Base-by-base conservation (phyloP, 768 basidiomycete species). In the Paxillus rubicundulus region DNA sequence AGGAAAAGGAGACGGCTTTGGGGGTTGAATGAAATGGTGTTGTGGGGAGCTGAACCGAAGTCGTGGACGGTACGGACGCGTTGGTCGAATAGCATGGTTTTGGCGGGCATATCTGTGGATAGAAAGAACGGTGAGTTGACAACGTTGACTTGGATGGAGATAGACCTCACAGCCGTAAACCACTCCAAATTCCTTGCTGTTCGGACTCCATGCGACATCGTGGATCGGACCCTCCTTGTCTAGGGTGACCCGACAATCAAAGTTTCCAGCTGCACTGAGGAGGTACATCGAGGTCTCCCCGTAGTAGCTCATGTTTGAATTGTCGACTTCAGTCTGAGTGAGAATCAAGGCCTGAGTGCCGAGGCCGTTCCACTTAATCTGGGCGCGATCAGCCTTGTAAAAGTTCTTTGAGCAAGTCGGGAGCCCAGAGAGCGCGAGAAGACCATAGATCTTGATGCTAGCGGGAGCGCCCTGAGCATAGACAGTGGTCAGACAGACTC, bases 151-250 rank as follows among this genome's bases (percentile, higher is more conserved):
- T 33, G 4, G 1, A n/a, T 18, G 4, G 38, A 49, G 24, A 20
- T 38, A 47, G 21, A 81, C 93, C 93, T 69, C 61, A 96, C 94
- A 99, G 63, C 97, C 96, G 65, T 98, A 98, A 24, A 93, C 88
- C 33, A 98, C 94, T 43, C 85, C 86, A 66, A 99, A 99, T 71
- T 99, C 97, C 70, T 95, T 92, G 46, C 92, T 92, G 61, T 92
- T 94, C 8, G 97, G 93, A 58, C 86, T 93, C 97, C 97, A 99
- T 14, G 83, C 73, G 55, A 96, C 97, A 67, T 98, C 97, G 63
- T 97, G 94, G 56, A 99, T 92, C 1, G 94, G 94, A 1, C 97
- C 97, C 55, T 98, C 96, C 75, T 97, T 98, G 73, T 97, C 94
- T 61, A 91, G 74, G 1, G 79, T 74, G 24, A 98, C 89, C 27